phyloP scores from a whole-genome alignment of 1,284 basidiomycete genomes.

The Trichosporon sp. region DNA sequence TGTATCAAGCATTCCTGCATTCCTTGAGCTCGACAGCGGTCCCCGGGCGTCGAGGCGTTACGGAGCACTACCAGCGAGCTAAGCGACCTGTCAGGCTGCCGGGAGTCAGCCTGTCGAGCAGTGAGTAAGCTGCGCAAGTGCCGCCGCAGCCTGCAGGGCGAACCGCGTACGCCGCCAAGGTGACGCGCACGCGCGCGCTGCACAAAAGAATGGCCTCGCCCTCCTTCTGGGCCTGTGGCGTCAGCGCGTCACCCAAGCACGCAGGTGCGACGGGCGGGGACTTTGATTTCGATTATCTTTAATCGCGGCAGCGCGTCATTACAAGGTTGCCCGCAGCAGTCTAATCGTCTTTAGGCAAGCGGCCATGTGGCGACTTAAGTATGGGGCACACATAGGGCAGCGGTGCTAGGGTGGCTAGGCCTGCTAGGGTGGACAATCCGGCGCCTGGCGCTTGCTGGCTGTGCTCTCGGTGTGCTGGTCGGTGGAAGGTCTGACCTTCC shows the following conservation, averaged over 20 bases:
- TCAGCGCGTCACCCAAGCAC: neutral
- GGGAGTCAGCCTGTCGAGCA: neutral
- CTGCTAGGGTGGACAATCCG: neutral
- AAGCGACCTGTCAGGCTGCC: neutral
- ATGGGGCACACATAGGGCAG: neutral
- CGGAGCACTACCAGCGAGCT: no score
- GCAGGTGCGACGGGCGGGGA: neutral
- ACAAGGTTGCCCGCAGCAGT: neutral
- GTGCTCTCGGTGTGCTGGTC: neutral
- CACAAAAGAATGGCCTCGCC: neutral
- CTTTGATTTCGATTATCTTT: neutral
- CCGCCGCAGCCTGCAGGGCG: neutral
- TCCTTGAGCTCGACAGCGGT: neutral
- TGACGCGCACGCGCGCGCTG: neutral
- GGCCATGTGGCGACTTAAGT: neutral
- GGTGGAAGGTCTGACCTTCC: neutral
- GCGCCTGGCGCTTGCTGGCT: neutral
- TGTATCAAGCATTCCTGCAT: slow-evolving; percentile 5
- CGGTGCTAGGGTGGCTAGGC: neutral
- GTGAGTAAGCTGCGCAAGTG: neutral
- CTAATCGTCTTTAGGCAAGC: neutral
- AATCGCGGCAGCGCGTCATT: neutral
- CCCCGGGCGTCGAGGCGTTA: no score
- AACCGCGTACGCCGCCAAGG: neutral
- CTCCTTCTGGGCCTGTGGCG: neutral